Percentiles rank a stretch among this genome's conserved stretches.
Conservation (phyloP, 2,329 filamentous ascomycete genomes). For the Pestalotiopsis sp. region DNA sequence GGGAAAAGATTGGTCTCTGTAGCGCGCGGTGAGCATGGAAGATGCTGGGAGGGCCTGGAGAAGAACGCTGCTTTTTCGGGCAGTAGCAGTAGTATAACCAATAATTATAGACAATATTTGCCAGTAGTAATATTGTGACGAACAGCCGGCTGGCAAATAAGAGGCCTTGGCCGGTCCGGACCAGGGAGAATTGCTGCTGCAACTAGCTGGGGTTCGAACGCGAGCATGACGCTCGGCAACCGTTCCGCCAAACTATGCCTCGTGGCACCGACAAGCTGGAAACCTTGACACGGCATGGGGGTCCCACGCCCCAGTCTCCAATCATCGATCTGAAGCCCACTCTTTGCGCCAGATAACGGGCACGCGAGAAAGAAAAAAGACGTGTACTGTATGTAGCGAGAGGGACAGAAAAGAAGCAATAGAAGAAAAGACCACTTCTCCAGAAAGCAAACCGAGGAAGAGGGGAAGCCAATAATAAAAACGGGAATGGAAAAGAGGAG, state of each 20-base stretch:
- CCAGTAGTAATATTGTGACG: background rate
- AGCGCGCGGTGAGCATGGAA: background rate
- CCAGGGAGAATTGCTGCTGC: background rate
- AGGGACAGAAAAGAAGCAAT: background rate
- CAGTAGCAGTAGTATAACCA: background rate
- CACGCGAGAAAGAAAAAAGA: background rate
- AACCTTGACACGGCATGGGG: slow-evolving; percentile 3
- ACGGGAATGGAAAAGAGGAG: background rate
- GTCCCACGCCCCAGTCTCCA: slow-evolving; percentile 3
- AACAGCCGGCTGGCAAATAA: background rate
- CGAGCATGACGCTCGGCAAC: slow-evolving; percentile 4
- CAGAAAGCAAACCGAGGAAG: background rate
- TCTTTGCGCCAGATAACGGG: background rate
- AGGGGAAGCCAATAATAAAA: background rate
- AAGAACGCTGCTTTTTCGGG: background rate
- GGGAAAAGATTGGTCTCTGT: background rate
- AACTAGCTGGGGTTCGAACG: background rate
- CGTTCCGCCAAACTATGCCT: slow-evolving; percentile 10
- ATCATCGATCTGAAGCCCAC: slow-evolving; percentile 1
- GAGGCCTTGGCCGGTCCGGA: background rate
- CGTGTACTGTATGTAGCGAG: background rate
- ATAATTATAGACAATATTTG: background rate
- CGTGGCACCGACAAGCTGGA: slow-evolving; percentile 11
- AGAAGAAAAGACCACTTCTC: background rate
- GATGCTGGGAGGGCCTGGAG: background rate